Evolutionary conservation across 202 grass and related monocot genomes (phyloP).

Genomic region (Zoysia matrella): DNA sequence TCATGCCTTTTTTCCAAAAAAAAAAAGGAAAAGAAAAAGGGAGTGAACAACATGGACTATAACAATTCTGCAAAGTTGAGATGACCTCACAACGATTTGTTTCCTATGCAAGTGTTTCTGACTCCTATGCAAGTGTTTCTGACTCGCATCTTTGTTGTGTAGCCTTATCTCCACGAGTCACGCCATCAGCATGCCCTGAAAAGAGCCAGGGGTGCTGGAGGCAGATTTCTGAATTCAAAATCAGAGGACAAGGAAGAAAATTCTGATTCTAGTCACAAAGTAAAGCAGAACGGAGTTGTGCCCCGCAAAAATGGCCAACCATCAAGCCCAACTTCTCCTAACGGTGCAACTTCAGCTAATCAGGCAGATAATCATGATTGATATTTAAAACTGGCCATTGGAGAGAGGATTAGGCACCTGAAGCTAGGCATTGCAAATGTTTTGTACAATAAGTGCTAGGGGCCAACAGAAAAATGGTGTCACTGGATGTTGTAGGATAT

Average conservation of each 20-base stretch:
- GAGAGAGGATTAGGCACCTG: constrained; percentile 6
- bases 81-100: constrained; percentile 6
- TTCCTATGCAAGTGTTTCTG: not conserved
- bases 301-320: constrained; percentile 25
- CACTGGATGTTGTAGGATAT: constrained; percentile 42
- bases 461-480: constrained; percentile 27
- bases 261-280: constrained; percentile 49
- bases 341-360: constrained; percentile 34
- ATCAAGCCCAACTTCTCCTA: constrained; percentile 26
- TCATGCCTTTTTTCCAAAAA: constrained; percentile 2
- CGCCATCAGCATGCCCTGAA: constrained; percentile 91
- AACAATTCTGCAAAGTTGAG: not conserved
- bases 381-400: constrained; percentile 6
- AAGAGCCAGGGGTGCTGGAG: constrained; percentile 89
- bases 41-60: not conserved
- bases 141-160: constrained; percentile 5
- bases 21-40: no score
- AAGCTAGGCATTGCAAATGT: constrained; percentile 13
- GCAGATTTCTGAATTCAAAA: constrained; percentile 87
- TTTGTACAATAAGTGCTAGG: constrained; percentile 54
- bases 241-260: constrained; percentile 72
- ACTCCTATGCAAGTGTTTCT: not conserved
- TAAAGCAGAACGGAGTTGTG: constrained; percentile 46
- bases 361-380: constrained; percentile 9
- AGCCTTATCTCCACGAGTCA: constrained; percentile 98